Percentiles rank a stretch among this genome's conserved stretches.
These are phyloP conservation scores for Podila epigama DNA, from an alignment of 192 early-diverging fungal species.

Conservation along the genomic window DNA sequence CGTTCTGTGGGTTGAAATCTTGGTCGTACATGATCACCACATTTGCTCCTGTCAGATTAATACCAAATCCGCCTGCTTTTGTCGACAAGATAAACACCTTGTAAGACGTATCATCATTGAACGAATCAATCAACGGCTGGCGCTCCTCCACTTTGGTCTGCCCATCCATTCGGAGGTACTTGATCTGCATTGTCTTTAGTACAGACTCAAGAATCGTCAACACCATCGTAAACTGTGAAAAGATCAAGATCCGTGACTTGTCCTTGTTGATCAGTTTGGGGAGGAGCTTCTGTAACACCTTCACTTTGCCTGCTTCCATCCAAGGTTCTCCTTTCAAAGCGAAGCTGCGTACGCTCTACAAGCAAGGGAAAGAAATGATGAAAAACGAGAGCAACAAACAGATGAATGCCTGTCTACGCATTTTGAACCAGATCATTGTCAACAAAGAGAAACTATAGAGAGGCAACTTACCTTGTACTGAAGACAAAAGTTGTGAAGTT, in stretches of 20 bases:
- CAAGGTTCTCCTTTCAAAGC: constrained; percentile 60
- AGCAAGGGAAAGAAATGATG: background rate
- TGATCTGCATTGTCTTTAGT: constrained; percentile 54
- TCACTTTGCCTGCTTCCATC: constrained; percentile 83
- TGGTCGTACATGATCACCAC: constrained; percentile 79
- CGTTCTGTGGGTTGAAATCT: constrained; percentile 91
- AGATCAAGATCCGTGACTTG: constrained; percentile 70
- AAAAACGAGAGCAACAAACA: background rate
- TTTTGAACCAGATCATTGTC: background rate
- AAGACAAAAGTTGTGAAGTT: constrained; percentile 74
- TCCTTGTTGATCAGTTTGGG: constrained; percentile 56
- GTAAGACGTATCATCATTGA: constrained; percentile 61
- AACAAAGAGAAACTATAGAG: too few relatives aligned
- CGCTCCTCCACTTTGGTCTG: constrained; percentile 71
- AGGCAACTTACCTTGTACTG: constrained; percentile 62
- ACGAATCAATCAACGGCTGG: constrained; percentile 81
- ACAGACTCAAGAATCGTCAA: constrained; percentile 82
- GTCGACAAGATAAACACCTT: constrained; percentile 80
- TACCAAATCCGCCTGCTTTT: constrained; percentile 83
- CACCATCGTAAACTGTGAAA: constrained; percentile 84
- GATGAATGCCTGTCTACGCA: background rate
- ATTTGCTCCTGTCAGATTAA: constrained; percentile 81
- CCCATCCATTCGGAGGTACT: constrained; percentile 74
- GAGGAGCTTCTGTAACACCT: constrained; percentile 63
- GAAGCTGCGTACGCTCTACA: constrained; percentile 48